Percentiles rank a stretch among this genome's conserved stretches.
Evolutionary conservation across 2,329 filamentous ascomycete species (phyloP).

Genomic region (Alternaria brassicicola): DNA sequence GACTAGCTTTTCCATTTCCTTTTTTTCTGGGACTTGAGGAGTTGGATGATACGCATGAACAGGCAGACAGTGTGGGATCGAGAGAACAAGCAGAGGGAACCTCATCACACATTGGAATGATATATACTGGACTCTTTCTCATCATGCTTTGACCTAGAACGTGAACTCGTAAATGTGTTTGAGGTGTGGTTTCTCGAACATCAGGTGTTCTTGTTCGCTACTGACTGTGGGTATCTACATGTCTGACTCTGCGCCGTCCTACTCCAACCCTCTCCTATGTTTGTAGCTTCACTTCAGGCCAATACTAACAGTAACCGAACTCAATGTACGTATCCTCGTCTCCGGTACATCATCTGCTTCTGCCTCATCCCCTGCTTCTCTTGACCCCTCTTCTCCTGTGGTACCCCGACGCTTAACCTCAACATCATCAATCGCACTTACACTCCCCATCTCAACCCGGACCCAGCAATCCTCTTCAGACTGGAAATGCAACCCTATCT

Average conservation of each 20-base stretch:
- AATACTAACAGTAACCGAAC: slow-evolving; percentile 42
- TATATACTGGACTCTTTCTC: slow-evolving; percentile 35
- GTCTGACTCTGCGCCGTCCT: background rate
- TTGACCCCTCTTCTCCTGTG: slow-evolving; percentile 5
- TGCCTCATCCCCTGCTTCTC: slow-evolving; percentile 22
- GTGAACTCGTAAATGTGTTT: background rate
- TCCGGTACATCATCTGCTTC: slow-evolving; percentile 47
- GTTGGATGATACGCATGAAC: slow-evolving; percentile 18
- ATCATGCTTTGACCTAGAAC: background rate
- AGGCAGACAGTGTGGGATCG: background rate
- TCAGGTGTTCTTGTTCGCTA: background rate
- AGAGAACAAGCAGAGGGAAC: slow-evolving; percentile 9
- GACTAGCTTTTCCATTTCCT: slow-evolving; percentile 1
- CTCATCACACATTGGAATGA: slow-evolving; percentile 35
- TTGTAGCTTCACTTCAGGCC: slow-evolving; percentile 30
- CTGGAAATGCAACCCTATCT: slow-evolving; percentile 69
- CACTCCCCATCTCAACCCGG: slow-evolving; percentile 65
- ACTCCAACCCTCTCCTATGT: background rate
- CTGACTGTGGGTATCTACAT: background rate
- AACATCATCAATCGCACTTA: slow-evolving; percentile 72
- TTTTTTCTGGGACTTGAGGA: slow-evolving; percentile 7
- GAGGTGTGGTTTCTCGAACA: background rate
- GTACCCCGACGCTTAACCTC: slow-evolving; percentile 39
- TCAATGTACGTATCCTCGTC: slow-evolving; percentile 48
- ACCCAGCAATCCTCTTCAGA: slow-evolving; percentile 65